These are phyloP conservation scores for Hammondia hammondi DNA, from an alignment of 169 alveolate species.

Conservation along the genomic window DNA sequence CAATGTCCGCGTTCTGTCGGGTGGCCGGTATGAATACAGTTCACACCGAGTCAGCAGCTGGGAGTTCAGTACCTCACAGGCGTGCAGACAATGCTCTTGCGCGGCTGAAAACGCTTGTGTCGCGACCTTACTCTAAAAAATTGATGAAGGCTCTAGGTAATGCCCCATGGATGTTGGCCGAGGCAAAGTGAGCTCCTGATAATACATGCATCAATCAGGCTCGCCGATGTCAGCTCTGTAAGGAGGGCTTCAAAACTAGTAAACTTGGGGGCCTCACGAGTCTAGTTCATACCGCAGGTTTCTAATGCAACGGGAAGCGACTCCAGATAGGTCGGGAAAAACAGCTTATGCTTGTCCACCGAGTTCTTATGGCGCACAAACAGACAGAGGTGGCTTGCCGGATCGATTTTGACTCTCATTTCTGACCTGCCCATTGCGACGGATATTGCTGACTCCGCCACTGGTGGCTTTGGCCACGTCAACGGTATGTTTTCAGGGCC, in stretches of 20 bases:
- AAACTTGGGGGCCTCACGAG: not conserved
- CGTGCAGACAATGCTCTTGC: constrained; percentile 65
- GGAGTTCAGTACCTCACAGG: constrained; percentile 1
- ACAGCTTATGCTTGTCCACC: not conserved
- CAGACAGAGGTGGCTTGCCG: constrained; percentile 70
- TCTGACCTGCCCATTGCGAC: constrained; percentile 68
- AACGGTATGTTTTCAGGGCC: constrained; percentile 33
- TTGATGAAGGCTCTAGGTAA: constrained; percentile 59
- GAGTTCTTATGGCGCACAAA: not conserved
- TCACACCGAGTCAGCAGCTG: not conserved
- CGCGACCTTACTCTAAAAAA: constrained; percentile 58
- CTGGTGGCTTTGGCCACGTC: constrained; percentile 70
- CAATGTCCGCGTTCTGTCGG: constrained; percentile 59
- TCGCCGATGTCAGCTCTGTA: constrained; percentile 49
- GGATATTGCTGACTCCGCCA: constrained; percentile 46
- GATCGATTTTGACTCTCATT: constrained; percentile 49
- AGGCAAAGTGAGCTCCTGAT: not conserved
- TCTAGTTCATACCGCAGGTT: not conserved
- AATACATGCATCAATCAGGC: not conserved
- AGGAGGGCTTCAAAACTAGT: not conserved
- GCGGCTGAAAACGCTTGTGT: constrained; percentile 50
- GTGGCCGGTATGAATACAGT: constrained; percentile 48
- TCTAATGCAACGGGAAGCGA: constrained; percentile 43
- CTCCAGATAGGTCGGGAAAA: constrained; percentile 49
- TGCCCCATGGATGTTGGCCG: too few relatives aligned